Conservation (phyloP, 108 stramenopile genomes). For the Cyclotella baltica region DNA sequence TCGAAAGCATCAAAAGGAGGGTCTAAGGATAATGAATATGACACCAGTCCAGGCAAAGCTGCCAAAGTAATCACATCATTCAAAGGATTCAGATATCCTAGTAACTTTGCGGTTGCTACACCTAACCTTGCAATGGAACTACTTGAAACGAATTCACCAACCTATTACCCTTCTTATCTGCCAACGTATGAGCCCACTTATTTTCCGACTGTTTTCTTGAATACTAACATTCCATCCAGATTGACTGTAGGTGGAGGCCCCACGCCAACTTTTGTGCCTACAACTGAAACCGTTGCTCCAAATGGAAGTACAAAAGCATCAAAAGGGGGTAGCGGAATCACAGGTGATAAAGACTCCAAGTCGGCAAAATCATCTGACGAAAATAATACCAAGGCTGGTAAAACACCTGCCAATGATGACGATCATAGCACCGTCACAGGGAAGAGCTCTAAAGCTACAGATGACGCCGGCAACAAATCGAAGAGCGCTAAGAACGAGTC, state of each 20-base stretch:
- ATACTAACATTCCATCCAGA: not conserved
- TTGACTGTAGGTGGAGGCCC: not conserved
- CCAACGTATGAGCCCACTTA: constrained; percentile 1
- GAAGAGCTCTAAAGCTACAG: not conserved
- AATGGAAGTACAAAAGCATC: not conserved
- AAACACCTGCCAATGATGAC: not conserved
- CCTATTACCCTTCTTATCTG: not conserved
- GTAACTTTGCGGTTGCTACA: not conserved
- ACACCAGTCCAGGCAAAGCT: not conserved
- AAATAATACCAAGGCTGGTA: not conserved
- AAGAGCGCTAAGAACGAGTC: not conserved
- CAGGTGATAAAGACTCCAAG: not conserved
- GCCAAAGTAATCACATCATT: not conserved
- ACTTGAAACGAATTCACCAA: not conserved
- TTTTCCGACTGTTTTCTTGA: not conserved
- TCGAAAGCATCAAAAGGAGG: too few relatives aligned
- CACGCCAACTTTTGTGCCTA: not conserved
- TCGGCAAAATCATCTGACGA: not conserved
- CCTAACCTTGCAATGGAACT: not conserved
- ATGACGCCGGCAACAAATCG: not conserved
- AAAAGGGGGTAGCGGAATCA: not conserved
- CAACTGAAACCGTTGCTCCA: not conserved
- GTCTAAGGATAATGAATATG: not conserved
- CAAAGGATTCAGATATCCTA: not conserved
- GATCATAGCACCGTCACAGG: too few relatives aligned